Evolutionary conservation across 768 basidiomycete species (phyloP), one percentile per base, ranked within the genome.

Genomic region (Lactarius deliciosus): DNA sequence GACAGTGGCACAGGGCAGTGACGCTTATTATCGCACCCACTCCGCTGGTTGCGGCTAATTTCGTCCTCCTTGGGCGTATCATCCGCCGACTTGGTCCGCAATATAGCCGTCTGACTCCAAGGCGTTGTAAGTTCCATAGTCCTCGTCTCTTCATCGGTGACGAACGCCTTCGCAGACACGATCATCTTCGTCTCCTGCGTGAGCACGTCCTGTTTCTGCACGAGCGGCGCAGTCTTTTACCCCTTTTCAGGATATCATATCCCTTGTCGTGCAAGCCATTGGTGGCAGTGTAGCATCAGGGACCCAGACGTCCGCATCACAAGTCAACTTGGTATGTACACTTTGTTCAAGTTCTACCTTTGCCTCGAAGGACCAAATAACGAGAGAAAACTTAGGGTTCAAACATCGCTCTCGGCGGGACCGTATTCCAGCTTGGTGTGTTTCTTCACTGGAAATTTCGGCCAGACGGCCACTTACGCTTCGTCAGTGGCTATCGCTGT

Each of bases 41-140:
- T 15, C 62, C 70, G 15, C 55, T 70, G 18, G 61, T 70, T 30
- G 70, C 68, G 10, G 70, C 68, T 13, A 69, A 70, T 54, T 70
- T 70, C 28, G 45, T 70, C 28, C 45, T 70, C 5, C 34, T 70
- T 3, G 70, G 70, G 15, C 68, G 64, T 36, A 64, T 69, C 38
- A 69, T 70, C 25, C 50, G 55, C 13, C 53, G 61, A 16, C 60
- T 70, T 10, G 68, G 69, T 18, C 50, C 55, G 5, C 68, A 65
- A 56, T 69, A 65, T 45, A 69, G 69, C 30, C 64, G 70, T n/a
- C 61, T 70, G 34, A 63, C 53, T 28, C 60, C 70, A 15, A 58
- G 54, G 15, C 56, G 64, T 56, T 69, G 68, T 69, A 53, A 40
- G 68, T 69, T 45, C 45, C 36, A 5, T 38, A 9, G 2, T 38